A percentile compares a stretch with the other conserved stretches of the same genome.
Evolutionary conservation across 2,329 filamentous ascomycete species (phyloP).

Genomic region (Scleromitrula shiraiana): DNA sequence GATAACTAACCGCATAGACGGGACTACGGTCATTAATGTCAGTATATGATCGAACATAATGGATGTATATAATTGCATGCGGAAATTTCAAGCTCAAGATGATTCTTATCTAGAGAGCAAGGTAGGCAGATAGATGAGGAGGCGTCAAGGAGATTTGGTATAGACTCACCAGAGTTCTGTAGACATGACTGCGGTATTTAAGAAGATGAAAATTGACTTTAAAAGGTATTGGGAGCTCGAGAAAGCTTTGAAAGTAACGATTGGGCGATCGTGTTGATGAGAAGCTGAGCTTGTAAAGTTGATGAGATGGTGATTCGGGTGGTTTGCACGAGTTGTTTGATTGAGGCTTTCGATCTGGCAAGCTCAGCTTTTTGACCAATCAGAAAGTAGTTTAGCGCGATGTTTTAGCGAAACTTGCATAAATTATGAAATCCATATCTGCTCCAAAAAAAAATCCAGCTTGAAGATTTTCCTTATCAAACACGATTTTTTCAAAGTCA

Average conservation of each 20-base stretch:
- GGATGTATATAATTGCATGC: slow-evolving; percentile 5
- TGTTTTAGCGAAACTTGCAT: slow-evolving; percentile 6
- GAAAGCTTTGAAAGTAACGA: slow-evolving; percentile 19
- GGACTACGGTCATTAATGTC: slow-evolving; percentile 55
- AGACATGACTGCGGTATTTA: slow-evolving; percentile 54
- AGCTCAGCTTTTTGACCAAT: slow-evolving; percentile 15
- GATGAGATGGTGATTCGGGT: slow-evolving; percentile 20
- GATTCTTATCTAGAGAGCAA: slow-evolving; percentile 16
- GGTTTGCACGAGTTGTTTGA: slow-evolving; percentile 10
- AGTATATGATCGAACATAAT: slow-evolving; percentile 31
- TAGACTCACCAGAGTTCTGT: slow-evolving; percentile 62
- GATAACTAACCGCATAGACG: slow-evolving; percentile 91
- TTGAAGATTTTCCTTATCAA: slow-evolving; percentile 5
- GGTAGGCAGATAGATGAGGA: neutral
- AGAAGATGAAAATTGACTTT: slow-evolving; percentile 14
- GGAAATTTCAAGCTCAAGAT: slow-evolving; percentile 1
- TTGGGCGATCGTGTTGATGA: slow-evolving; percentile 23
- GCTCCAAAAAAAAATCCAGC: neutral
- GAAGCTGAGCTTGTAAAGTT: slow-evolving; percentile 19
- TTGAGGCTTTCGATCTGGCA: slow-evolving; percentile 16
- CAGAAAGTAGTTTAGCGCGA: slow-evolving; percentile 7
- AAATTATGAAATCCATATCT: slow-evolving; percentile 1
- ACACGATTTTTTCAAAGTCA: slow-evolving; percentile 9
- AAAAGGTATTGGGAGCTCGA: slow-evolving; percentile 16
- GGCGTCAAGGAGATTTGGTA: slow-evolving; percentile 20